phyloP scores from a whole-genome alignment of 257 asterid genomes.

The Capsicum baccatum region DNA sequence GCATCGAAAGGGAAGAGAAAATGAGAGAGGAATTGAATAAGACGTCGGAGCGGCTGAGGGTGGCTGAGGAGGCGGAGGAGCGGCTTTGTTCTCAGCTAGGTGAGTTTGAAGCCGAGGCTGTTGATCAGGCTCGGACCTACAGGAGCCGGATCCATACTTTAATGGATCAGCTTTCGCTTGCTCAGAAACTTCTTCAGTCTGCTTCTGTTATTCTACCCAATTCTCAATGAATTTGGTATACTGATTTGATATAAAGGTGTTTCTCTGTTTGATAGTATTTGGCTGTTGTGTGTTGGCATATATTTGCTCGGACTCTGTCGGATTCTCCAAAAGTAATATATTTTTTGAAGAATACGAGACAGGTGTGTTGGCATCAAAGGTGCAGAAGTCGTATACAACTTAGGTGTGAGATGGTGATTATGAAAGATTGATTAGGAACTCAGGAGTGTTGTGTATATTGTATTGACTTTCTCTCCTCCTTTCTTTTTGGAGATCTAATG shows the following conservation, averaged over 20 bases:
- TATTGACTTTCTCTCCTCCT: background rate
- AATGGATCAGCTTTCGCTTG: slow-evolving; percentile 56
- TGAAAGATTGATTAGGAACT: background rate
- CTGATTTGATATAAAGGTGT: no score
- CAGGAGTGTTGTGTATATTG: background rate
- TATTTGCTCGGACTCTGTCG: no score
- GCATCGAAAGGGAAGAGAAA: slow-evolving; percentile 65
- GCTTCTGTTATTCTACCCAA: slow-evolving; percentile 35
- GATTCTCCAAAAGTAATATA: no score
- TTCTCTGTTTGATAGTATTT: background rate
- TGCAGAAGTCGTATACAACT: no score
- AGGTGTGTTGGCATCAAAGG: no score
- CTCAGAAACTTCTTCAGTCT: slow-evolving; percentile 40
- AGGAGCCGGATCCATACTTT: slow-evolving; percentile 40
- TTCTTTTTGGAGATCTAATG: background rate
- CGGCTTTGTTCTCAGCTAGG: slow-evolving; percentile 81
- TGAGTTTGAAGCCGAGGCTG: slow-evolving; percentile 85
- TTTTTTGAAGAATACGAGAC: no score
- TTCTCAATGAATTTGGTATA: slow-evolving; percentile 28
- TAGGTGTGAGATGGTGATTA: no score
- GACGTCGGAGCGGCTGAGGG: slow-evolving; percentile 55
- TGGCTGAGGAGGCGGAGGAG: slow-evolving; percentile 94
- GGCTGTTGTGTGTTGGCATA: background rate
- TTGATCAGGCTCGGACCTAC: slow-evolving; percentile 62
- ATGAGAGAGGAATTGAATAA: slow-evolving; percentile 55